phyloP scores from a whole-genome alignment of 2,329 filamentous ascomycete genomes.

The Fusarium lyarnte region DNA sequence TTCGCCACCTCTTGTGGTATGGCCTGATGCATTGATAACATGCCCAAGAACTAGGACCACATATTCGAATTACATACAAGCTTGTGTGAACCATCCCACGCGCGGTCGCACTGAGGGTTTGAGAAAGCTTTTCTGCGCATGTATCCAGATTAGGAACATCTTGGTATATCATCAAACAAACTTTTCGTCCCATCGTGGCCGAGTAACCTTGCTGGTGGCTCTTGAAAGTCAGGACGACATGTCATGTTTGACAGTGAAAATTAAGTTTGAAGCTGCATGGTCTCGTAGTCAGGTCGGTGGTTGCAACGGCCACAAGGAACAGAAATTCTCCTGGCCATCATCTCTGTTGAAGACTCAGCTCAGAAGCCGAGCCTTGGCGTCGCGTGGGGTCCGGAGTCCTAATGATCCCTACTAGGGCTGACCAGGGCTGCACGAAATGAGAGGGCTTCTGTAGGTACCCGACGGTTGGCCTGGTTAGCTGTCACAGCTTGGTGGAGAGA shows the following conservation, averaged over 20 bases:
- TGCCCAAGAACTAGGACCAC: constrained; percentile 3
- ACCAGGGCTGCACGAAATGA: constrained; percentile 35
- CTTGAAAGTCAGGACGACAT: background rate
- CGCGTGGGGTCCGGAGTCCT: constrained; percentile 29
- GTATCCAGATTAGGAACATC: background rate
- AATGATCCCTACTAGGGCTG: constrained; percentile 36
- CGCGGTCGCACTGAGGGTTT: background rate
- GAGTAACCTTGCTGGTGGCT: background rate
- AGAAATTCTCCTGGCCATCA: background rate
- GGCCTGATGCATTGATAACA: constrained; percentile 4
- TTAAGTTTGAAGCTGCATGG: constrained; percentile 6
- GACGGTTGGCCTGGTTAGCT: constrained; percentile 26
- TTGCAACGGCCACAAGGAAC: background rate
- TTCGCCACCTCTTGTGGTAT: constrained; percentile 8
- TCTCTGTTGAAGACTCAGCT: constrained; percentile 10
- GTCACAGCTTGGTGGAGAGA: constrained; percentile 41
- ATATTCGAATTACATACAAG: background rate
- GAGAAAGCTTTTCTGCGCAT: background rate
- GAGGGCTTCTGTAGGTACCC: constrained; percentile 35
- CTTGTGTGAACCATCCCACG: constrained; percentile 7
- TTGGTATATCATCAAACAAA: background rate
- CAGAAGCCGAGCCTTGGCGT: constrained; percentile 27
- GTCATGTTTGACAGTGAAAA: background rate
- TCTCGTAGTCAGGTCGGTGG: constrained; percentile 11
- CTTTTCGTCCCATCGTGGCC: background rate